phyloP scores from a whole-genome alignment of 495 filamentous ascomycete genomes.

The Penicillium salamii region DNA sequence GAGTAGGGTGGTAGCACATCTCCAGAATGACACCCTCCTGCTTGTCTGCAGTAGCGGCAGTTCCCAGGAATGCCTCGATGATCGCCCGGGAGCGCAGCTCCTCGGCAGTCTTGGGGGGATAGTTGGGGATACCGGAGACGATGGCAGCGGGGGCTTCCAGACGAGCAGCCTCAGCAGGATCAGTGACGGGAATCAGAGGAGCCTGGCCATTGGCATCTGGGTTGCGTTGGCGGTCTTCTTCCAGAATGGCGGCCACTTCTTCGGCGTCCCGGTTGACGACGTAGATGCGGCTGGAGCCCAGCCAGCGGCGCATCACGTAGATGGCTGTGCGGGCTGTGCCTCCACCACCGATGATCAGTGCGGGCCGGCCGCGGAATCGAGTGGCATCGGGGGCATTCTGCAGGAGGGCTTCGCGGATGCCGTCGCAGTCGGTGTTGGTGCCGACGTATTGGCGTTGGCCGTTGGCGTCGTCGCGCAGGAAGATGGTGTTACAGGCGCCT shows the following conservation, averaged over 20 bases:
- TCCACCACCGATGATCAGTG: conserved; percentile 63
- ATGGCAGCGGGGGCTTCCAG: conserved; percentile 59
- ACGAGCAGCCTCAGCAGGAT: conserved; percentile 50
- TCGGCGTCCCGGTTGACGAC: conserved; percentile 62
- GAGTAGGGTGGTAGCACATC: conserved; percentile 76
- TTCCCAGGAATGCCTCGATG: conserved; percentile 52
- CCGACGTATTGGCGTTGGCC: conserved; percentile 53
- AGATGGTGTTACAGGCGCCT: conserved; percentile 74
- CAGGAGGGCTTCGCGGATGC: conserved; percentile 64
- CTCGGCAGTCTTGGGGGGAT: conserved; percentile 56
- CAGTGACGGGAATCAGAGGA: conserved; percentile 54
- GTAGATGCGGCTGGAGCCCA: conserved; percentile 64
- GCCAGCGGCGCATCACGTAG: conserved; percentile 64
- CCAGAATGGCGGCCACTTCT: conserved; percentile 63
- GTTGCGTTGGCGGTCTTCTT: conserved; percentile 42
- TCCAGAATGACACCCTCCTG: conserved; percentile 67
- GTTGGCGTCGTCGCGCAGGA: conserved; percentile 45
- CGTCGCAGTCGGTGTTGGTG: conserved; percentile 75
- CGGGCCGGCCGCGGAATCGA: conserved; percentile 53
- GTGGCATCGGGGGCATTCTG: conserved; percentile 48
- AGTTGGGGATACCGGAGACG: conserved; percentile 68
- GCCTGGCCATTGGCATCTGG: conserved; percentile 34
- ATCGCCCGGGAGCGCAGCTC: conserved; percentile 57
- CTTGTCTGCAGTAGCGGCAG: conserved; percentile 18
- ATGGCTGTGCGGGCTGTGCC: conserved; percentile 68